Evolutionary conservation across 495 filamentous ascomycete genomes (phyloP), one percentile per base, ranked within the genome.

Genomic region (Gamarada debralockiae): DNA sequence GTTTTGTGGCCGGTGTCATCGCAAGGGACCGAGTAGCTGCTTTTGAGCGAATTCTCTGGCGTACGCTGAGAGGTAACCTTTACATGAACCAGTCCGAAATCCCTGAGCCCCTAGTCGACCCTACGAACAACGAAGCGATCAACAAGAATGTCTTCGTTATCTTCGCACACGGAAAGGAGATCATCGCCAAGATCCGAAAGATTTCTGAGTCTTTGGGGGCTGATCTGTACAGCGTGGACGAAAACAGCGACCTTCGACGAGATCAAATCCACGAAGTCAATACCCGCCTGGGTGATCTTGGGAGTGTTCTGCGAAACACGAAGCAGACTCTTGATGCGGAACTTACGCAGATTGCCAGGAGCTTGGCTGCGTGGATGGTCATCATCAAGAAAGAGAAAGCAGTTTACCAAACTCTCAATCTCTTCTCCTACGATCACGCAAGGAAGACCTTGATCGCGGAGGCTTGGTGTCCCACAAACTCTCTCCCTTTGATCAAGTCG

Each of bases 1-100:
- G 95, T n/a, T 97, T 99, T 59, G 93, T 99, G n/a, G 86, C 95
- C 47, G 93, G 93, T 68, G 95, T 97, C 47, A 97, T 99, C 61
- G 86, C 89, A 21, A 79, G 92, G 21, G 92, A 97, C 56, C 84
- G 92, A 7, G 93, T 97, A 51, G 91, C 86, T 8, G 86, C 93
- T 27, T 97, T 99, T 63, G 93, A 99, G 70, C 84, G 93, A 46
- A 97, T 97, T 56, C 78, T 99, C 14, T 99, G 93, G 93, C 79
- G 93, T 49, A 96, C 93, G 0, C 75, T 99, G 48, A 90, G 93
- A 61, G 93, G 93, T 58, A 99, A 99, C 70, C 80, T 99, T 17
- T 99, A 97, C 74, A 99, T 99, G 93, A 99, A 97, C 72, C 93
- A 99, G 74, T 89, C 92, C 29, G 93, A 97, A 73, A 97, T 99